These are phyloP conservation scores for Cyclostephanos tholiformis DNA, from an alignment of 108 stramenopile species.

Conservation along the genomic window DNA sequence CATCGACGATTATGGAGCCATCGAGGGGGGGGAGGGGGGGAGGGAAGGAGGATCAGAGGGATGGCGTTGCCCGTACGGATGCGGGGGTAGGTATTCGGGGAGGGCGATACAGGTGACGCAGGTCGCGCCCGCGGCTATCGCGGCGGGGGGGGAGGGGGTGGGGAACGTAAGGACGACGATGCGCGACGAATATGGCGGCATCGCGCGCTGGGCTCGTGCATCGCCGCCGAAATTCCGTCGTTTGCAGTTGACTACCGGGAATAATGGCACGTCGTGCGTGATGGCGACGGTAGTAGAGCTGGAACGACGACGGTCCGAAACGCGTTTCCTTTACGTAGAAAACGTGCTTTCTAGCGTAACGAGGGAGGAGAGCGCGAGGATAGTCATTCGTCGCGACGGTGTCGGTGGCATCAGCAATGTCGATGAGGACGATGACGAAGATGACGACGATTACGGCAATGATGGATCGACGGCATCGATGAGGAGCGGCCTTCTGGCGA, in stretches of 20 bases:
- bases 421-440: not conserved
- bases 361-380: too few species aligned
- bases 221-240: conserved; percentile 86
- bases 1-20: not conserved
- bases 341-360: conserved; percentile 37
- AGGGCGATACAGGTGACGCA: conserved; percentile 57
- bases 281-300: conserved; percentile 20
- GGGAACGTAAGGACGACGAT: too few species aligned
- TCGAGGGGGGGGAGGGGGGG: not conserved
- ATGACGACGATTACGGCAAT: not conserved
- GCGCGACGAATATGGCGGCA: conserved; percentile 30
- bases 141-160: not conserved
- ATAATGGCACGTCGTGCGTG: not conserved
- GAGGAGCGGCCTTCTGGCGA: conserved; percentile 27
- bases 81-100: conserved; percentile 40
- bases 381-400: conserved; percentile 5
- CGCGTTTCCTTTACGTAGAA: conserved; percentile 76
- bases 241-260: conserved; percentile 26
- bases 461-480: not conserved
- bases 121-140: conserved; percentile 30
- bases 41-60: not conserved
- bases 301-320: conserved; percentile 47
- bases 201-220: conserved; percentile 61
- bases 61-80: conserved; percentile 16
- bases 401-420: not conserved